These are phyloP conservation scores for Cladosporium sp. DNA, from an alignment of 2,329 filamentous ascomycete genomes.

Conservation along the genomic window DNA sequence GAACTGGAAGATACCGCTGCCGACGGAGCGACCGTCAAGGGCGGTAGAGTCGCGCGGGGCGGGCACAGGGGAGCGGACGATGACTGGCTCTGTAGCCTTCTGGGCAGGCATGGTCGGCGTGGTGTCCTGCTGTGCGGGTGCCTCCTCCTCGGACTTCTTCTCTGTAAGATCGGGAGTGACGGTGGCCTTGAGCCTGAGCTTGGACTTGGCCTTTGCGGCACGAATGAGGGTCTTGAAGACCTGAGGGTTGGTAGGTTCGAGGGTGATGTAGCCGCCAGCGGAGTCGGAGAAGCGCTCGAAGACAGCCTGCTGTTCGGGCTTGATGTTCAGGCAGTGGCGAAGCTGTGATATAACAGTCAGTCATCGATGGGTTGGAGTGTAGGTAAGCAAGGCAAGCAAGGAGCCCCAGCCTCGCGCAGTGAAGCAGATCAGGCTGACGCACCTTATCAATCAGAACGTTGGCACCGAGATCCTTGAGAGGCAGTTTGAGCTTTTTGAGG, in stretches of 20 bases:
- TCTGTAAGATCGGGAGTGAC: conserved; percentile 22
- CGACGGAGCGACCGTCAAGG: conserved; percentile 19
- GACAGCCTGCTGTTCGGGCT: conserved; percentile 55
- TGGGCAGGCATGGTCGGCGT: conserved; percentile 5
- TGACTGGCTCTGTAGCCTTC: conserved; percentile 19
- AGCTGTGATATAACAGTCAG: conserved; percentile 51
- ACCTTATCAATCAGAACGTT: conserved; percentile 77
- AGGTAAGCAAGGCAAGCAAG: neutral
- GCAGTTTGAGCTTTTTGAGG: conserved; percentile 81
- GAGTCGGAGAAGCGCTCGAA: conserved; percentile 97
- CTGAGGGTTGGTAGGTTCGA: conserved; percentile 70
- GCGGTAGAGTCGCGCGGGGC: conserved; percentile 23
- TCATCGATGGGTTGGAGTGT: conserved; percentile 14
- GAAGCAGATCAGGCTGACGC: conserved; percentile 37
- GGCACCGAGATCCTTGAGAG: conserved; percentile 75
- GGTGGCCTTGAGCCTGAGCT: conserved; percentile 72
- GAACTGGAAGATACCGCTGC: conserved; percentile 35
- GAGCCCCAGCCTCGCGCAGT: conserved; percentile 9
- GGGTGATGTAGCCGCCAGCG: conserved; percentile 70
- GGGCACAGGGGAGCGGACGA: conserved; percentile 19
- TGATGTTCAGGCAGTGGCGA: conserved; percentile 62
- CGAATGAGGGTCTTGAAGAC: conserved; percentile 97
- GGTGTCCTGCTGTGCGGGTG: conserved; percentile 5
- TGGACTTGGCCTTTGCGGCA: conserved; percentile 95
- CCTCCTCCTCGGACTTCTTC: conserved; percentile 14